Evolutionary conservation across 225 moss, liverwort and hornwort species (phyloP).

Genomic region (Lunularia cruciata): DNA sequence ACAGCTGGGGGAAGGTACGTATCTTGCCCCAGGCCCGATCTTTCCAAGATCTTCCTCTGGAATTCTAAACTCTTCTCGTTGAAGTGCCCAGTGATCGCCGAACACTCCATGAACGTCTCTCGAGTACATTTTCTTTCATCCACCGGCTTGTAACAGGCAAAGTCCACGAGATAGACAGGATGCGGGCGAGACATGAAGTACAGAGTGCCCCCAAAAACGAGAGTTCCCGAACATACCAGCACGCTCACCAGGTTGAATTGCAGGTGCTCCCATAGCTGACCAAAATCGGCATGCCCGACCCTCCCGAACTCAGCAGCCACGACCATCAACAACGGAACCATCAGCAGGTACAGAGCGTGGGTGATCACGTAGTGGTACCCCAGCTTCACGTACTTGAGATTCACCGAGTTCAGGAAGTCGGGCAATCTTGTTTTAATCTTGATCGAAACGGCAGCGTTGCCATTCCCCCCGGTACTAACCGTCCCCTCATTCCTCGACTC

Average conservation of each 20-base stretch:
- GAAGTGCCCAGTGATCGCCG: constrained; percentile 46
- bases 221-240: constrained; percentile 53
- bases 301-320: constrained; percentile 68
- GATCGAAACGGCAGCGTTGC: constrained; percentile 50
- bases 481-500: no score
- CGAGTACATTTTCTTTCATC: constrained; percentile 43
- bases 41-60: constrained; percentile 58
- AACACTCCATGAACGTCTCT: constrained; percentile 33
- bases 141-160: constrained; percentile 63
- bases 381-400: constrained; percentile 81
- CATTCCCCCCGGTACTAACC: neutral
- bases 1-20: constrained; percentile 66
- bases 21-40: constrained; percentile 71
- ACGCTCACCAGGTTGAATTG: constrained; percentile 78
- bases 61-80: constrained; percentile 58
- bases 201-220: constrained; percentile 65
- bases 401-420: constrained; percentile 73
- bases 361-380: constrained; percentile 83
- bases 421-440: constrained; percentile 61
- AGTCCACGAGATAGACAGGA: constrained; percentile 73
- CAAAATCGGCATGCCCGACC: constrained; percentile 60
- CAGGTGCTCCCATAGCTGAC: constrained; percentile 65
- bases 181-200: constrained; percentile 62
- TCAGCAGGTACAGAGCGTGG: constrained; percentile 73
- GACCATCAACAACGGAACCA: constrained; percentile 60